phyloP scores from a whole-genome alignment of 176 grass and related monocot species.

The Oryza brachyantha region DNA sequence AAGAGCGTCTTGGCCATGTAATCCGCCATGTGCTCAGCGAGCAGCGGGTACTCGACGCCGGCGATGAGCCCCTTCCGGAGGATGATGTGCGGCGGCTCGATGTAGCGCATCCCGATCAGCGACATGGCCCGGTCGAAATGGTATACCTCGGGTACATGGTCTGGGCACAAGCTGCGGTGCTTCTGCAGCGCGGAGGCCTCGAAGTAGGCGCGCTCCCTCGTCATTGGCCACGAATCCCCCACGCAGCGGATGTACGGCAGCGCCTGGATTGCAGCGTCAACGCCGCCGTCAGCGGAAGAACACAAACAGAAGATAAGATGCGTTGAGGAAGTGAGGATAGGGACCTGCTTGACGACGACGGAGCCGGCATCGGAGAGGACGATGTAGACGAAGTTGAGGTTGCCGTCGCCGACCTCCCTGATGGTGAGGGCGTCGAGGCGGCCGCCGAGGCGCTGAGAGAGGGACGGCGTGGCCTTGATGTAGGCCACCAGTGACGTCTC shows the following conservation, averaged over 20 bases:
- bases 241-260: slow-evolving; percentile 80
- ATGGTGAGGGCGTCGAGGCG: slow-evolving; percentile 44
- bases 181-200: slow-evolving; percentile 63
- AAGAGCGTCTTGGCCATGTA: slow-evolving; percentile 87
- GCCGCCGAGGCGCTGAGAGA: slow-evolving; percentile 53
- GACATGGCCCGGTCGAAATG: slow-evolving; percentile 89
- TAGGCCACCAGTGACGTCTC: slow-evolving; percentile 71
- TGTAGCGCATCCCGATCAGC: slow-evolving; percentile 86
- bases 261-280: slow-evolving; percentile 41
- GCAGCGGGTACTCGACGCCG: slow-evolving; percentile 76
- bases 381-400: slow-evolving; percentile 99
- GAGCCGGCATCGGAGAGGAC: slow-evolving; percentile 61
- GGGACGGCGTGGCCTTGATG: slow-evolving; percentile 69
- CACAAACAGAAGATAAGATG: not conserved
- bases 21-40: slow-evolving; percentile 79
- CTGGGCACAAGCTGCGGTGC: slow-evolving; percentile 65
- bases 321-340: not conserved
- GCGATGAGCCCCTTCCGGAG: slow-evolving; percentile 92
- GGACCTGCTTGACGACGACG: slow-evolving; percentile 85
- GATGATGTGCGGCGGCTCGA: slow-evolving; percentile 83
- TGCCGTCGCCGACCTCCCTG: slow-evolving; percentile 91
- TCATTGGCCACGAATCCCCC: slow-evolving; percentile 85
- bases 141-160: slow-evolving; percentile 86
- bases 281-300: not conserved
- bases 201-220: slow-evolving; percentile 90